Conservation (phyloP, 768 basidiomycete genomes). For the Cystoderma amianthinum region DNA sequence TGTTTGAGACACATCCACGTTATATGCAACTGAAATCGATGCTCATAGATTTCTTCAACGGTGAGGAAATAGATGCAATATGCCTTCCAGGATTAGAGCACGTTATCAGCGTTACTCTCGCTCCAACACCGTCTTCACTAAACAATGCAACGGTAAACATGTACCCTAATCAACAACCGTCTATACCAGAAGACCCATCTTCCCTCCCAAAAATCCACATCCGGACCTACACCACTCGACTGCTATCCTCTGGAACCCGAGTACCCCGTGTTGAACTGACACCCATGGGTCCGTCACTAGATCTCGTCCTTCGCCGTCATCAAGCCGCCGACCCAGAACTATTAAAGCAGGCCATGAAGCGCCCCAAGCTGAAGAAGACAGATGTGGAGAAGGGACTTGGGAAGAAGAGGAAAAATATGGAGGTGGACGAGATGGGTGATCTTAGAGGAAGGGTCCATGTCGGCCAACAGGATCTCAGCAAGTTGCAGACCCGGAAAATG, state of each 20-base stretch:
- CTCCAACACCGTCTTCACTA: conserved; percentile 52
- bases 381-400: conserved; percentile 83
- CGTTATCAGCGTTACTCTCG: conserved; percentile 77
- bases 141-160: conserved; percentile 29
- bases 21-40: conserved; percentile 90
- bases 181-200: conserved; percentile 29
- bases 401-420: conserved; percentile 92
- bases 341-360: conserved; percentile 72
- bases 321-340: conserved; percentile 72
- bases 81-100: conserved; percentile 81
- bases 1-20: conserved; percentile 92
- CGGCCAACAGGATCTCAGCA: conserved; percentile 80
- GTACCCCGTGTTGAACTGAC: conserved; percentile 77
- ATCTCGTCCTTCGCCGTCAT: conserved; percentile 72
- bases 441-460: conserved; percentile 86
- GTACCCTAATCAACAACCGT: conserved; percentile 13
- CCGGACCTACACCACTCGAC: conserved; percentile 73
- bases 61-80: conserved; percentile 77
- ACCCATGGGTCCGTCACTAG: conserved; percentile 89
- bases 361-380: conserved; percentile 83
- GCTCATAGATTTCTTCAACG: conserved; percentile 87
- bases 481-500: conserved; percentile 92
- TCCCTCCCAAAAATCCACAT: conserved; percentile 81
- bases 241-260: conserved; percentile 71
- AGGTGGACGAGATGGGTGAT: conserved; percentile 98